These are phyloP conservation scores for Leishmania guyanensis DNA, from an alignment of 208 protist species.

Conservation along the genomic window DNA sequence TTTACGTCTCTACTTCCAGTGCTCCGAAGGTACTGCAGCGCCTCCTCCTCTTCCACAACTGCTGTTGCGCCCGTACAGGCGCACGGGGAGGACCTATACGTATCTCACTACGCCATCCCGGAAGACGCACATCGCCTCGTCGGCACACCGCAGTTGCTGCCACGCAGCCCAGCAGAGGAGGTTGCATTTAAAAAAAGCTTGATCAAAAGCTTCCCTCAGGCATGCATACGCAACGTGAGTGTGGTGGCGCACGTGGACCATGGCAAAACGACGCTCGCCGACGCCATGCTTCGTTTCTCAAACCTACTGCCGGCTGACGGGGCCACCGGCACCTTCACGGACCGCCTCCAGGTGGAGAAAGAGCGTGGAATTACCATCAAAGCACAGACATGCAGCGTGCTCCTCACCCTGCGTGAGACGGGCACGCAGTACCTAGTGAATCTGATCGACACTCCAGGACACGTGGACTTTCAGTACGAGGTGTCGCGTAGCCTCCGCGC, in stretches of 20 bases:
- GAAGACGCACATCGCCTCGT: slow-evolving; percentile 33
- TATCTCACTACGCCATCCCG: slow-evolving; percentile 38
- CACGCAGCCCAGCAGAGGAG: slow-evolving; percentile 33
- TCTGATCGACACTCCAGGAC: slow-evolving; percentile 97
- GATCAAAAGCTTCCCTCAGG: slow-evolving; percentile 52
- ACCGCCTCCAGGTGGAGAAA: slow-evolving; percentile 95
- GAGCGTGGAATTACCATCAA: slow-evolving; percentile 97
- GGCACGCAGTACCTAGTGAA: slow-evolving; percentile 91
- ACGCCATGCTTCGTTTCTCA: slow-evolving; percentile 84
- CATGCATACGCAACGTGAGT: slow-evolving; percentile 89
- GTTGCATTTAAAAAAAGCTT: slow-evolving; percentile 46
- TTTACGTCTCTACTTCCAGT: background rate
- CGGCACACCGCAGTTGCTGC: slow-evolving; percentile 37
- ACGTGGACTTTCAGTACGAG: slow-evolving; percentile 99
- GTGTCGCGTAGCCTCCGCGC: slow-evolving; percentile 95
- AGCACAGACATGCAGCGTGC: slow-evolving; percentile 93
- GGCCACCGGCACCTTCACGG: slow-evolving; percentile 83
- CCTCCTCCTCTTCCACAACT: background rate
- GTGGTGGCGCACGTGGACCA: slow-evolving; percentile 94
- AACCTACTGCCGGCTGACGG: slow-evolving; percentile 71
- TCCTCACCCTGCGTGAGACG: slow-evolving; percentile 34
- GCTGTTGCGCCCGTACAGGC: background rate
- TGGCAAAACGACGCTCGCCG: slow-evolving; percentile 93
- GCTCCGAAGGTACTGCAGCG: slow-evolving; percentile 5
- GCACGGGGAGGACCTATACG: slow-evolving; percentile 29